Base-by-base conservation (phyloP, 1,284 basidiomycete genomes). In the Apiotrichum porosum region DNA sequence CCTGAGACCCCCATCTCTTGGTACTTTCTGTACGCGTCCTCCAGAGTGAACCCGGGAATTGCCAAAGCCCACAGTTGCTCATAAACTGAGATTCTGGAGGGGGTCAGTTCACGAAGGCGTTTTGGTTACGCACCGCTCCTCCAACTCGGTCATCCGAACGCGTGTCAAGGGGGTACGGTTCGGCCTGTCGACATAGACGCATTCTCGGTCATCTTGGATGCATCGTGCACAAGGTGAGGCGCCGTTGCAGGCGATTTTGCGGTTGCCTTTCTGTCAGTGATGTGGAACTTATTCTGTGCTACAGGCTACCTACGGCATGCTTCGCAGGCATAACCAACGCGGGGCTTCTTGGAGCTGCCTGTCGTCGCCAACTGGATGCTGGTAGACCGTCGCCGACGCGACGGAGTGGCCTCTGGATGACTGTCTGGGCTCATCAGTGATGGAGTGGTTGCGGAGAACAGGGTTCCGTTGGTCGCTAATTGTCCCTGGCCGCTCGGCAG, bases 111-210 rank as follows among this genome's bases (percentile, higher is more conserved):
- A 28, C 32, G n/a, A 10, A 13, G n/a, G 8, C 18, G 14, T 8
- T 2, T 8, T 17, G 2, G 21, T 23, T n/a, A 39, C 54, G 35
- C 48, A 58, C 59, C 41, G 41, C 30, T 55, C 45, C 40, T 61
- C 59, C 30, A 61, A 48, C 42, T 53, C 50, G 23, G 54, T 55
- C 59, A 61, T 61, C 24, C 57, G 38, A 32, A 22, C 42, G 33
- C 59, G 37, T 5, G 59, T 61, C 23, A 61, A 37, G 9, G 59
- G 52, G 13, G 52, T 49, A 15, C 57, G 28, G 22, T 40, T 30
- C 13, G 34, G 26, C 37, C 34, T 9, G 3, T 45, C 51, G 10
- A 37, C 46, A 26, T 56, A 48, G 23, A 34, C 26, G 32, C 58
- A 61, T 14, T 41, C 39, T 23, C 28, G 37, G 9, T 23, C 18